A percentile compares a stretch with the other conserved stretches of the same genome.
These are phyloP conservation scores for Zoysia pacifica DNA, from an alignment of 176 grass and related monocot species.

Conservation along the genomic window DNA sequence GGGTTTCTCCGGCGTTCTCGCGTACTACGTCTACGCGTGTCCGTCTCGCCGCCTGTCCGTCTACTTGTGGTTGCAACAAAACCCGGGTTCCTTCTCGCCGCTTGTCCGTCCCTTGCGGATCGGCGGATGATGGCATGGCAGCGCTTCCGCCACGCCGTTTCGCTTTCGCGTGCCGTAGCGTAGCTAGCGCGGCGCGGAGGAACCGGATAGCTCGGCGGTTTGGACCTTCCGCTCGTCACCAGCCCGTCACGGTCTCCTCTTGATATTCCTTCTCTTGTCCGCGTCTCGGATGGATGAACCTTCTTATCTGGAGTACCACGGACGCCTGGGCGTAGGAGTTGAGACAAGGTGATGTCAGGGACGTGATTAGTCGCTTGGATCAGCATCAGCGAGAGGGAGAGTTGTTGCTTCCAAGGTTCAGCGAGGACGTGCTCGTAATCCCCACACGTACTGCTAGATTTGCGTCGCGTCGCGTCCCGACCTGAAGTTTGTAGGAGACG, in stretches of 20 bases:
- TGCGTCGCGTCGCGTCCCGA: neutral
- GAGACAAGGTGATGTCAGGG: conserved; percentile 1
- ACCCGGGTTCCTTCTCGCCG: neutral
- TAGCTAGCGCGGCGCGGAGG: neutral
- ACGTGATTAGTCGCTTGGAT: conserved; percentile 1
- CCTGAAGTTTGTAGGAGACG: neutral
- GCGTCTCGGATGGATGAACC: neutral
- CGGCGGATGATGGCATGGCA: neutral
- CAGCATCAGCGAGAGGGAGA: neutral
- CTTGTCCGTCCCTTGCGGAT: conserved; percentile 28
- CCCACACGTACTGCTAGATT: neutral
- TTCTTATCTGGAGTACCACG: neutral
- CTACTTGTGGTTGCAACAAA: neutral
- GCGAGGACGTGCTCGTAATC: neutral
- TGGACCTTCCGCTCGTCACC: neutral
- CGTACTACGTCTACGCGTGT: too few species aligned
- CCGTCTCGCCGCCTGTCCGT: neutral
- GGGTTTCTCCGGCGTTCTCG: neutral
- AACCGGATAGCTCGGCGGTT: neutral
- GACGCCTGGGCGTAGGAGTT: conserved; percentile 3
- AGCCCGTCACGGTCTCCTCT: neutral
- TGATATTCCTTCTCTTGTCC: neutral
- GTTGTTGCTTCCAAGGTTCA: conserved; percentile 45
- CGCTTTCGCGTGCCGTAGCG: neutral
- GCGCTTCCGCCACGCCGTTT: too few species aligned